Conservation (phyloP, 495 filamentous ascomycete species). For the Xylaria grammica region DNA sequence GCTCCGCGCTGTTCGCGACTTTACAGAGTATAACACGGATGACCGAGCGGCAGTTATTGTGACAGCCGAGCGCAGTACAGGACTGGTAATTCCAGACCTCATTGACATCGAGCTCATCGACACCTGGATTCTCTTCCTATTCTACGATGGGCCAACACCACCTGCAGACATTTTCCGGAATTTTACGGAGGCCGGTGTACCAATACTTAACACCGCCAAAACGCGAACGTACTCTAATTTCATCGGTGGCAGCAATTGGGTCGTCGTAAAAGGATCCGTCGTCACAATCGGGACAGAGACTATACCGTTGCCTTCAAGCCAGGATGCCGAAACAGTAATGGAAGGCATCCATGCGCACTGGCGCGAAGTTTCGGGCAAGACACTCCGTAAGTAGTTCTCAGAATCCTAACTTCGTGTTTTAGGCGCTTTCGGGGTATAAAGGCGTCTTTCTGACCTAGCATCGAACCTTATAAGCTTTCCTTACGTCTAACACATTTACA, state of each 20-base stretch:
- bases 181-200: constrained; percentile 54
- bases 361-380: constrained; percentile 43
- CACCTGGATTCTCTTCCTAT: constrained; percentile 65
- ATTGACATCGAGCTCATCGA: constrained; percentile 47
- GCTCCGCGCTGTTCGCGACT: constrained; percentile 56
- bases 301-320: constrained; percentile 46
- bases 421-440: not conserved
- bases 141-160: constrained; percentile 62
- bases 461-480: not conserved
- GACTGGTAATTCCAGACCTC: constrained; percentile 11
- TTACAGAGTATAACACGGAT: constrained; percentile 56
- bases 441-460: no score
- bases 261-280: constrained; percentile 35
- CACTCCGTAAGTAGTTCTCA: constrained; percentile 29
- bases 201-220: constrained; percentile 36
- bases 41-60: constrained; percentile 60
- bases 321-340: constrained; percentile 50
- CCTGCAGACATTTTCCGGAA: constrained; percentile 60
- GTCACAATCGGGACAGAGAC: constrained; percentile 59
- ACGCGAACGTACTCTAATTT: constrained; percentile 34
- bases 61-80: constrained; percentile 54
- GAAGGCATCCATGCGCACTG: constrained; percentile 55
- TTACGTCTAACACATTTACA: not conserved
- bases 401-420: not conserved
- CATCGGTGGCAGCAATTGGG: constrained; percentile 38